phyloP scores from a whole-genome alignment of 2,329 filamentous ascomycete species.

The Cucurbitaria berberidis region DNA sequence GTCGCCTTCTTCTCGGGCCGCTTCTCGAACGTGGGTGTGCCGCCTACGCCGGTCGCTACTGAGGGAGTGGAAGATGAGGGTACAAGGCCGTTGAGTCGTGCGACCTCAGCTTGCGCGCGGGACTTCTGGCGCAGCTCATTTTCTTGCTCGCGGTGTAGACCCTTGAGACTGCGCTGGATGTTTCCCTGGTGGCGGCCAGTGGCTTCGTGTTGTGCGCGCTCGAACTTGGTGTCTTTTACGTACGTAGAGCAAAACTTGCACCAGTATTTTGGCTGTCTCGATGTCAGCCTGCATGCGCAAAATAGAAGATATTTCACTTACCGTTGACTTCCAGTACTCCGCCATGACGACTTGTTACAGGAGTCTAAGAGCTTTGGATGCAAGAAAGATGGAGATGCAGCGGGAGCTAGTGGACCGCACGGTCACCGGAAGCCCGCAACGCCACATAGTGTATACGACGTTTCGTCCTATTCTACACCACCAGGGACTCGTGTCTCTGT shows the following conservation, averaged over 20 bases:
- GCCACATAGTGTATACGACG: not conserved
- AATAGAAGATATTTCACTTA: constrained; percentile 42
- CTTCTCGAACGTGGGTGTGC: constrained; percentile 38
- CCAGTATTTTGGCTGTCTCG: constrained; percentile 79
- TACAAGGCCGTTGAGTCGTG: constrained; percentile 80
- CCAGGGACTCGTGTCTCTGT: too few relatives aligned
- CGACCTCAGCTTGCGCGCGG: constrained; percentile 81
- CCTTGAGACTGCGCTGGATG: constrained; percentile 87
- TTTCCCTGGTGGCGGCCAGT: constrained; percentile 83
- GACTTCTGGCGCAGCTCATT: constrained; percentile 81
- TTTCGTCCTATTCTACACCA: not conserved
- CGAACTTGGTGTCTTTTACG: constrained; percentile 90
- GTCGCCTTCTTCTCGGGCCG: constrained; percentile 55
- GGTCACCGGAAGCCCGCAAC: not conserved
- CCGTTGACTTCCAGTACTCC: constrained; percentile 98
- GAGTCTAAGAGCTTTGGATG: not conserved
- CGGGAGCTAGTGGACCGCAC: not conserved
- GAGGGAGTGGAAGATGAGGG: constrained; percentile 50
- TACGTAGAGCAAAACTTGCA: constrained; percentile 95
- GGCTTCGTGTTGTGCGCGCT: constrained; percentile 86
- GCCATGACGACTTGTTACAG: constrained; percentile 66
- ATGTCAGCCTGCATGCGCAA: constrained; percentile 9
- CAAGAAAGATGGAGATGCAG: not conserved
- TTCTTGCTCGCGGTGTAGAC: constrained; percentile 85
- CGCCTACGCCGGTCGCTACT: constrained; percentile 37